These are phyloP conservation scores for Blastobotrys capitulatus DNA, from an alignment of 1,139 yeast genomes.

Conservation along the genomic window DNA sequence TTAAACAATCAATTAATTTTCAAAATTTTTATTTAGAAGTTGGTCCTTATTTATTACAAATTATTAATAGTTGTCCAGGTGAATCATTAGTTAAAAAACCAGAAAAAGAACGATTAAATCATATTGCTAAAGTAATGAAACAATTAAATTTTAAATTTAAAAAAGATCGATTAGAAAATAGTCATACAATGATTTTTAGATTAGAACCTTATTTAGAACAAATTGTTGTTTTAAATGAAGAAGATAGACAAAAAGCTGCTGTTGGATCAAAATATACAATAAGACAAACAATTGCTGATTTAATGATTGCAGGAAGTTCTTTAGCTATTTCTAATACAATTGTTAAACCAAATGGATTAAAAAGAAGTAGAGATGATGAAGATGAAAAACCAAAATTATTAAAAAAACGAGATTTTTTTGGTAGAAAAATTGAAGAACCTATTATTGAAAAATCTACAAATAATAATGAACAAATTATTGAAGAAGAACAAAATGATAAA, in stretches of 20 bases:
- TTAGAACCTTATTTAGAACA: constrained; percentile 36
- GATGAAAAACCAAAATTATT: constrained; percentile 5
- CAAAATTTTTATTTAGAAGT: constrained; percentile 26
- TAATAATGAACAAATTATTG: constrained; percentile 1
- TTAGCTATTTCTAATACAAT: constrained; percentile 2
- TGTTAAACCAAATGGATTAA: not conserved
- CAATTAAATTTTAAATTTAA: constrained; percentile 24
- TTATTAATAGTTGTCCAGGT: constrained; percentile 25
- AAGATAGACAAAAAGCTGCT: constrained; percentile 21
- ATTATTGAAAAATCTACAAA: not conserved
- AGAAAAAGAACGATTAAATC: constrained; percentile 22
- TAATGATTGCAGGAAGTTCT: constrained; percentile 10
- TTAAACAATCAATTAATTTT: constrained; percentile 21
- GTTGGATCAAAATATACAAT: constrained; percentile 27
- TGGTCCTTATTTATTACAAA: constrained; percentile 28
- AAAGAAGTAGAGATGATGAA: constrained; percentile 1
- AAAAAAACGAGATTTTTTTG: constrained; percentile 14
- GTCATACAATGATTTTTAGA: constrained; percentile 28
- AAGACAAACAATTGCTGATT: constrained; percentile 23
- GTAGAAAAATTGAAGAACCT: constrained; percentile 10
- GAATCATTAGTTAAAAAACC: constrained; percentile 17
- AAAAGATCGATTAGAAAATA: constrained; percentile 28
- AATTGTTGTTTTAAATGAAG: constrained; percentile 25
- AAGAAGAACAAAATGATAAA: constrained; percentile 9
- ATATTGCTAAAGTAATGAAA: constrained; percentile 26